Conservation (phyloP, 2,329 filamentous ascomycete genomes). For the Shiraia bambusicola region DNA sequence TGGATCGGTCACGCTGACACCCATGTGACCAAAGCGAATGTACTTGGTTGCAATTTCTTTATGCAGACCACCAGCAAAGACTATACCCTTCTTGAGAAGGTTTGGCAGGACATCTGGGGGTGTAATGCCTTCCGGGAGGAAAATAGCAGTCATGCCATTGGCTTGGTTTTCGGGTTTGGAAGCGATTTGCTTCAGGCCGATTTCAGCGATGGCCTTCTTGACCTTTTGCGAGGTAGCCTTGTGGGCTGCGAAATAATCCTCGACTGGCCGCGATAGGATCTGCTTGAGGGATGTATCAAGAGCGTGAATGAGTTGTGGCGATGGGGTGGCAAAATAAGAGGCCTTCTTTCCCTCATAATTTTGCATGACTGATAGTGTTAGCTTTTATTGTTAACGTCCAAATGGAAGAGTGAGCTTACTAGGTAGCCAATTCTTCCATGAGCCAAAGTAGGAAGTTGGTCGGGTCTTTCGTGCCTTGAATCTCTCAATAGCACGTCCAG, state of each 20-base stretch:
- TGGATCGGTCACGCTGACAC: conserved; percentile 84
- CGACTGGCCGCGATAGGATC: conserved; percentile 77
- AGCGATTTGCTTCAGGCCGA: conserved; percentile 87
- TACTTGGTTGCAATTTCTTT: conserved; percentile 94
- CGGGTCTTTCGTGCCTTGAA: conserved; percentile 80
- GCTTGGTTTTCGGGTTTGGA: conserved; percentile 86
- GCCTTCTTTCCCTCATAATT: conserved; percentile 98
- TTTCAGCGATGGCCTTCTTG: conserved; percentile 76
- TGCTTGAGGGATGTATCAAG: conserved; percentile 86
- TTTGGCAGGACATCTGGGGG: conserved; percentile 82
- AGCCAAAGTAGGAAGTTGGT: conserved; percentile 88
- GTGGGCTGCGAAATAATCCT: conserved; percentile 82
- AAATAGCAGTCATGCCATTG: conserved; percentile 97
- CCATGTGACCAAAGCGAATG: conserved; percentile 97
- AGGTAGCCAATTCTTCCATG: conserved; percentile 95
- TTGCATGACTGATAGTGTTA: conserved; percentile 73
- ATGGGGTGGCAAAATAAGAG: conserved; percentile 96
- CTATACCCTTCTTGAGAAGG: conserved; percentile 80
- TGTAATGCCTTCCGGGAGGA: conserved; percentile 80
- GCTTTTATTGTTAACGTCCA: background rate
- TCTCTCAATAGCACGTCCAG: conserved; percentile 77
- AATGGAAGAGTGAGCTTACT: conserved; percentile 53
- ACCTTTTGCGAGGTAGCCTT: conserved; percentile 76
- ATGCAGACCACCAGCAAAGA: conserved; percentile 94
- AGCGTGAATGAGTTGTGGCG: conserved; percentile 89